These are phyloP conservation scores for Phycomyces nitens DNA, from an alignment of 192 early-diverging fungal genomes.

Conservation along the genomic window DNA sequence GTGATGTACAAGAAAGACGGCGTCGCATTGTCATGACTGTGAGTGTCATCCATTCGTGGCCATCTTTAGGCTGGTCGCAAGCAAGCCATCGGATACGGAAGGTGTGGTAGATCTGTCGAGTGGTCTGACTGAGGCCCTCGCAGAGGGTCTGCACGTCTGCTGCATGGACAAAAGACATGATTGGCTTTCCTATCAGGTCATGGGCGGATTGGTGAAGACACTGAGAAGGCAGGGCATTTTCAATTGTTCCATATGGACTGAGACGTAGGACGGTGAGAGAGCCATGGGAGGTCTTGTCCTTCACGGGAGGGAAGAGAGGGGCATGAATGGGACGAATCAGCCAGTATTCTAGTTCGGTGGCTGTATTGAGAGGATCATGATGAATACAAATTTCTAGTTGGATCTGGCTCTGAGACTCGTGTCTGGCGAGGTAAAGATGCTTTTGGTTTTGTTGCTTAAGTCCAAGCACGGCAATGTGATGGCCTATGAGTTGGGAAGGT, in stretches of 20 bases:
- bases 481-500: slow-evolving; percentile 3
- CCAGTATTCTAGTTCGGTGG: slow-evolving; percentile 22
- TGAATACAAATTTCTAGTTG: slow-evolving; percentile 18
- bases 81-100: slow-evolving; percentile 12
- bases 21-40: slow-evolving; percentile 13
- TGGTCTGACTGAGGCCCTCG: background rate
- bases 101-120: slow-evolving; percentile 1
- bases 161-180: slow-evolving; percentile 26
- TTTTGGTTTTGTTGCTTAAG: background rate
- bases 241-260: slow-evolving; percentile 24
- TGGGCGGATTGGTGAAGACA: slow-evolving; percentile 8
- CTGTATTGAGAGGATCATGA: slow-evolving; percentile 15
- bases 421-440: background rate
- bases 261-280: slow-evolving; percentile 15
- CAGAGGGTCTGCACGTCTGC: slow-evolving; percentile 16
- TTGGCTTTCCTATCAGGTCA: slow-evolving; percentile 14
- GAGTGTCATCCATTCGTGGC: slow-evolving; percentile 3
- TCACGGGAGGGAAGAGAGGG: background rate
- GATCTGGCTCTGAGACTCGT: slow-evolving; percentile 9
- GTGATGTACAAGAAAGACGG: slow-evolving; percentile 2
- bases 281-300: background rate
- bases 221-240: slow-evolving; percentile 9
- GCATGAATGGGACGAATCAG: background rate
- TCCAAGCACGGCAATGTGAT: slow-evolving; percentile 4
- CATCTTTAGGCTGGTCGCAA: background rate